These are phyloP conservation scores for Lentinus polychrous DNA, from an alignment of 1,284 basidiomycete species.

Conservation along the genomic window DNA sequence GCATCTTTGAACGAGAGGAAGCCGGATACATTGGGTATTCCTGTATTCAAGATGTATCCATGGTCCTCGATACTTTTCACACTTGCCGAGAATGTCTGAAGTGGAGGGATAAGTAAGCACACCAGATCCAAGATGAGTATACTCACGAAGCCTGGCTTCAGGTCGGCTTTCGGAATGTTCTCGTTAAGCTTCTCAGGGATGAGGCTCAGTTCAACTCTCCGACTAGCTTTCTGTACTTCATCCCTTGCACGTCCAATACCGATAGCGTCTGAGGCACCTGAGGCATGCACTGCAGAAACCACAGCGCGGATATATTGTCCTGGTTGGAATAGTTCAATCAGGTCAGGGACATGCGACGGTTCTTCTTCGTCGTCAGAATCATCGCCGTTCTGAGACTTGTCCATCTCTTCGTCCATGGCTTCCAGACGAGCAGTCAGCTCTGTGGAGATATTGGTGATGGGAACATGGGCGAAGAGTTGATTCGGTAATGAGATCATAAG, in stretches of 20 bases:
- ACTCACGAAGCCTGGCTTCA: conserved; percentile 70
- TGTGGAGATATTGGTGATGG: conserved; percentile 90
- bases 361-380: conserved; percentile 33
- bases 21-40: conserved; percentile 67
- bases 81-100: conserved; percentile 66
- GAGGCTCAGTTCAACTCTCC: conserved; percentile 85
- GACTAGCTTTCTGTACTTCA: conserved; percentile 58
- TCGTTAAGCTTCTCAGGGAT: conserved; percentile 83
- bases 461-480: conserved; percentile 91
- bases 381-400: conserved; percentile 32
- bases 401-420: conserved; percentile 49
- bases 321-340: conserved; percentile 70
- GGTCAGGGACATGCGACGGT: conserved; percentile 46
- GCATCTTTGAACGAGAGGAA: conserved; percentile 75
- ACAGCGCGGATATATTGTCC: conserved; percentile 86
- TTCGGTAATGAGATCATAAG: conserved; percentile 92
- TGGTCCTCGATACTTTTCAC: conserved; percentile 91
- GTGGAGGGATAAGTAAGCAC: conserved; percentile 5
- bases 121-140: conserved; percentile 17
- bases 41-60: conserved; percentile 88
- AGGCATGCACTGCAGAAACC: conserved; percentile 60
- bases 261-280: conserved; percentile 53
- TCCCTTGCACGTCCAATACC: conserved; percentile 57
- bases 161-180: conserved; percentile 74
- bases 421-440: conserved; percentile 74